Evolutionary conservation across 805 yeast genomes (phyloP).

Genomic region (Candida caryicola): DNA sequence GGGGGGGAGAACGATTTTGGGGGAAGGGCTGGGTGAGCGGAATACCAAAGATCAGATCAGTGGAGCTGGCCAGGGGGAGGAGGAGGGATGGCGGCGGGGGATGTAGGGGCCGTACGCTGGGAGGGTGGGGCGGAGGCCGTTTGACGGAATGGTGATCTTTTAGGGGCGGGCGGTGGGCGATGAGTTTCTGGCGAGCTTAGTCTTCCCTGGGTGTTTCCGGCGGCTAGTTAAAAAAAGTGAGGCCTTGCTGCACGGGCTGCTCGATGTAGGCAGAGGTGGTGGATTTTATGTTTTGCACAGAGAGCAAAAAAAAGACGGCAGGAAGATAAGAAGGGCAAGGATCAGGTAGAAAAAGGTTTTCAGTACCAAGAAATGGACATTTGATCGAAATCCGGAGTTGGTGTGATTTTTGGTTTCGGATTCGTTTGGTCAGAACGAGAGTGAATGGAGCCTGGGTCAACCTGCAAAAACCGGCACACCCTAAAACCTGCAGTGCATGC

Average conservation of each 20-base stretch:
- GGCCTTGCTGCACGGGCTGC: not conserved
- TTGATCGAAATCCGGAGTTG: not conserved
- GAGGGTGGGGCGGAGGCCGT: not conserved
- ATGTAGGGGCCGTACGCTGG: not conserved
- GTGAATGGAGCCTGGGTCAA: not conserved
- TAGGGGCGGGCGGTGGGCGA: slow-evolving; percentile 1
- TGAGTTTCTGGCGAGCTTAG: not conserved
- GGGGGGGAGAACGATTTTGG: not conserved
- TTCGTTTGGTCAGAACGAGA: not conserved
- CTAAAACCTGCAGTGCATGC: too few relatives aligned
- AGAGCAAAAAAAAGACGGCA: too few relatives aligned
- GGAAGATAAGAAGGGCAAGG: too few relatives aligned
- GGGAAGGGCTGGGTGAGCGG: too few relatives aligned
- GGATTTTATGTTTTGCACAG: too few relatives aligned
- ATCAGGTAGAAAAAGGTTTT: not conserved
- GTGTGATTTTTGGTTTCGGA: not conserved
- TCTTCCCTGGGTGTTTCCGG: not conserved
- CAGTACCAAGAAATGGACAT: not conserved
- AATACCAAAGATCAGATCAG: not conserved
- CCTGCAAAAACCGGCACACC: not conserved
- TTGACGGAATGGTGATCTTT: not conserved
- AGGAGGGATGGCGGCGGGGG: not conserved
- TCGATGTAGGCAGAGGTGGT: not conserved
- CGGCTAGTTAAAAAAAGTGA: not conserved
- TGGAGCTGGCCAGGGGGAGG: not conserved